Percentiles rank a stretch among this genome's conserved stretches.
phyloP scores from a whole-genome alignment of 352 stramenopile species.

The Globisporangium nagaii region DNA sequence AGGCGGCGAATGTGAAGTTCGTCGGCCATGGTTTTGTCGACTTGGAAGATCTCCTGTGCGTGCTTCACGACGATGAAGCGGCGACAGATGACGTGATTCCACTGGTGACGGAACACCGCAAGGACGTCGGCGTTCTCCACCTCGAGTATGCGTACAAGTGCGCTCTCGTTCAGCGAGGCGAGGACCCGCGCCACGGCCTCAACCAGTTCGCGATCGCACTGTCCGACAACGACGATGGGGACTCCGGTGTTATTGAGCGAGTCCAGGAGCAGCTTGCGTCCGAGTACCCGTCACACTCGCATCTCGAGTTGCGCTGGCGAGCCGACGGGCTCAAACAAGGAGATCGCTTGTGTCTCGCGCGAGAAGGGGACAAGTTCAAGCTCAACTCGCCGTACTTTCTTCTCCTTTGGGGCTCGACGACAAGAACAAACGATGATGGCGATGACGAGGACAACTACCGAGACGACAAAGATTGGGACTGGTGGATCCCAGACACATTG shows the following conservation, averaged over 20 bases:
- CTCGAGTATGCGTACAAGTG: conserved; percentile 51
- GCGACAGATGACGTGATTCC: conserved; percentile 32
- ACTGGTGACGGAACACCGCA: conserved; percentile 25
- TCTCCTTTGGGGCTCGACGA: conserved; percentile 24
- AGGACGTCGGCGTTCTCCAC: conserved; percentile 31
- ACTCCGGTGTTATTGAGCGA: neutral
- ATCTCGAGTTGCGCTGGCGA: conserved; percentile 37
- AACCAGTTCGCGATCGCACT: conserved; percentile 24
- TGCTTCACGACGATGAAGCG: conserved; percentile 38
- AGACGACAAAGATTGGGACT: conserved; percentile 18
- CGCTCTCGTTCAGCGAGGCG: conserved; percentile 23
- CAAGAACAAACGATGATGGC: neutral
- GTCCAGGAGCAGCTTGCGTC: conserved; percentile 15
- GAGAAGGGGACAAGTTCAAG: conserved; percentile 36
- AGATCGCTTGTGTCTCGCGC: conserved; percentile 37
- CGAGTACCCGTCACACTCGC: conserved; percentile 32
- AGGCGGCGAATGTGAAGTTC: conserved; percentile 15
- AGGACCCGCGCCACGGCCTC: conserved; percentile 1
- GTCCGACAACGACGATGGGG: conserved; percentile 26
- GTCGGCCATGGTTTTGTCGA: conserved; percentile 44
- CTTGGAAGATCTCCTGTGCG: conserved; percentile 28
- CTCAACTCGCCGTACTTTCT: conserved; percentile 37
- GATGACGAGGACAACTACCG: neutral
- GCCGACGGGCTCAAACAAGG: conserved; percentile 13
- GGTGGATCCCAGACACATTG: conserved; percentile 30